Evolutionary conservation across 2,329 filamentous ascomycete genomes (phyloP), one percentile per base, ranked within the genome.

Genomic region (Arthrinium puccinioides): DNA sequence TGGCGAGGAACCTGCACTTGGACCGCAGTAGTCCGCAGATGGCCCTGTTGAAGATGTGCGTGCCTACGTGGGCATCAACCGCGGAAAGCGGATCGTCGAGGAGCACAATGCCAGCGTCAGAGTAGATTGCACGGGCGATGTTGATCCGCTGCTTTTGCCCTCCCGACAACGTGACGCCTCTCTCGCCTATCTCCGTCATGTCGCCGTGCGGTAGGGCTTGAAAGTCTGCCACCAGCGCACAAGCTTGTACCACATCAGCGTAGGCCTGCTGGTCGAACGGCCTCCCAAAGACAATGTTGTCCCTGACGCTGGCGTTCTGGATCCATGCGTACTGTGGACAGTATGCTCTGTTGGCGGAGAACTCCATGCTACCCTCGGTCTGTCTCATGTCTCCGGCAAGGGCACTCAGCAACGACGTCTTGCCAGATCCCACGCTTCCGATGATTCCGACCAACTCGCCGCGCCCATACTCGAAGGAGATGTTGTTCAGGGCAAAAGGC

Each of bases 301-400:
- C 79, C 44, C 79, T 79, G 4, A 96, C 74, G 1, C 83, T 86
- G 0, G 87, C 74, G 53, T 97, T 97, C 55, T 96, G 90, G 33
- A 97, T 95, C 90, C 90, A 97, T 0, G 90, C 87, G 53, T 94
- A 95, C 55, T 97, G 90, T 0, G 90, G 90, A 48, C 90, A 97
- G 52, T 94, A 96, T 0, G 90, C 86, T 43, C 88, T 72, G 3
- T 79, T 82, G 5, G 11, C 25, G 5, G 11, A 11, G 5, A 27
- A 5, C 5, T 5, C 15, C 11, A 27, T 14, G 6, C 5, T 13
- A 27, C 25, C 25, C 5, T 14, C 5, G 5, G 5, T 6, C 10
- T 82, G 82, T 28, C 86, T 78, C 89, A 96, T 96, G 44, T 96
- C 89, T 21, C 89, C 89, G 1, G 87, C 87, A 28, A 96, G 63